Percentiles rank a stretch among this genome's conserved stretches.
These are phyloP conservation scores for Colletotrichum zoysiae DNA, from an alignment of 2,329 filamentous ascomycete species.

Conservation along the genomic window DNA sequence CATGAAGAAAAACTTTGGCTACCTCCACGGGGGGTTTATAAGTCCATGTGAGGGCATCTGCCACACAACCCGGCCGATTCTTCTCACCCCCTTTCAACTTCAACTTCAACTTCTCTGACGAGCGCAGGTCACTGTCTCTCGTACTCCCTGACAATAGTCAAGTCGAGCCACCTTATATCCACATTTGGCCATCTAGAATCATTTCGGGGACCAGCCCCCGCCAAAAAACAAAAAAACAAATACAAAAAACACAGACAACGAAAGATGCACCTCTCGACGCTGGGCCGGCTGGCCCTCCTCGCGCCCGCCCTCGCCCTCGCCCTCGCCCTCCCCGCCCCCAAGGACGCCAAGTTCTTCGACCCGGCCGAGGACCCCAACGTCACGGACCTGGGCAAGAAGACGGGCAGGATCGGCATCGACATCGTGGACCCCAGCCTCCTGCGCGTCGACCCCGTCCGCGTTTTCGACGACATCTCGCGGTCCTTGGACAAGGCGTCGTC, in stretches of 20 bases:
- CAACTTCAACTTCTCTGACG: neutral
- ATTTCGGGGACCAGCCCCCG: neutral
- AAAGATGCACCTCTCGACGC: slow-evolving; percentile 4
- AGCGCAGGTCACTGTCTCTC: neutral
- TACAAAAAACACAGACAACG: no score
- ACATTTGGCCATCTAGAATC: neutral
- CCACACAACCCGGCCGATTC: neutral
- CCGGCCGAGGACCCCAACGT: neutral
- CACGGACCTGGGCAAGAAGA: slow-evolving; percentile 3
- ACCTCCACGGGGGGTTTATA: neutral
- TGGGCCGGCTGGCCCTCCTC: neutral
- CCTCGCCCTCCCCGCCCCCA: slow-evolving; percentile 14
- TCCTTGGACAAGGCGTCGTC: neutral
- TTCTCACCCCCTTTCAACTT: no score
- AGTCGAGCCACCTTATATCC: no score
- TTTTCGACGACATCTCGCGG: neutral
- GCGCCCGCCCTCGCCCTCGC: neutral
- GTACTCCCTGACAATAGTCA: neutral
- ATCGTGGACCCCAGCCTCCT: slow-evolving; percentile 28
- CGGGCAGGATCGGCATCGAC: slow-evolving; percentile 36
- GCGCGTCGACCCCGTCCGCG: slow-evolving; percentile 34
- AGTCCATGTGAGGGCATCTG: neutral
- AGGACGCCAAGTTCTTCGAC: slow-evolving; percentile 21
- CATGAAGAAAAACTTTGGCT: slow-evolving; percentile 3
- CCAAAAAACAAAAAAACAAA: no score